Evolutionary conservation across 495 filamentous ascomycete genomes (phyloP).

Genomic region (Xylaria flabelliformis): DNA sequence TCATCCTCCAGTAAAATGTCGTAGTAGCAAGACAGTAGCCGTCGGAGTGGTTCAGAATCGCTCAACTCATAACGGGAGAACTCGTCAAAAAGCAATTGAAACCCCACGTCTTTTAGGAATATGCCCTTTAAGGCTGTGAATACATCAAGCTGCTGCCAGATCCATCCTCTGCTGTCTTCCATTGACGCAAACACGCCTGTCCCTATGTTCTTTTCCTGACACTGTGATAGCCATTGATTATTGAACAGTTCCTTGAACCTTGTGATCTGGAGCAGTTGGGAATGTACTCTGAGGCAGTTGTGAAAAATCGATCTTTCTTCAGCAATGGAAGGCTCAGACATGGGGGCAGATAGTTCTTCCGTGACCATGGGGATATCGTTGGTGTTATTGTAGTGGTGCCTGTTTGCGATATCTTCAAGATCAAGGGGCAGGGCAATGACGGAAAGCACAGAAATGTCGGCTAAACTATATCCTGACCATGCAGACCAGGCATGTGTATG

Average conservation of each 20-base stretch:
- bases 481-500: slow-evolving; percentile 28
- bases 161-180: not conserved
- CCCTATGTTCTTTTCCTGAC: not conserved
- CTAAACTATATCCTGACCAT: slow-evolving; percentile 31
- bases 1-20: not conserved
- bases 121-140: not conserved
- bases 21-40: not conserved
- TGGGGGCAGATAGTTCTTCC: not conserved
- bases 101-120: not conserved
- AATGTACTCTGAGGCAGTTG: not conserved
- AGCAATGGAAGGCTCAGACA: not conserved
- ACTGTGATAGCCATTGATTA: not conserved
- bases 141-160: not conserved
- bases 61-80: not conserved
- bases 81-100: not conserved
- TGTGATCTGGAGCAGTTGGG: not conserved
- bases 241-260: slow-evolving; percentile 3
- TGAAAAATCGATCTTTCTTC: not conserved
- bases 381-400: slow-evolving; percentile 28
- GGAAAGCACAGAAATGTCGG: slow-evolving; percentile 31
- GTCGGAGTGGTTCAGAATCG: not conserved
- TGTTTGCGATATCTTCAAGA: slow-evolving; percentile 31
- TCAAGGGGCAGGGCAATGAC: slow-evolving; percentile 34
- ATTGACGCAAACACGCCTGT: not conserved
- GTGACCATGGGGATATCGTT: not conserved